phyloP scores from a whole-genome alignment of 345 rosid species.

The Camelina hispida region DNA sequence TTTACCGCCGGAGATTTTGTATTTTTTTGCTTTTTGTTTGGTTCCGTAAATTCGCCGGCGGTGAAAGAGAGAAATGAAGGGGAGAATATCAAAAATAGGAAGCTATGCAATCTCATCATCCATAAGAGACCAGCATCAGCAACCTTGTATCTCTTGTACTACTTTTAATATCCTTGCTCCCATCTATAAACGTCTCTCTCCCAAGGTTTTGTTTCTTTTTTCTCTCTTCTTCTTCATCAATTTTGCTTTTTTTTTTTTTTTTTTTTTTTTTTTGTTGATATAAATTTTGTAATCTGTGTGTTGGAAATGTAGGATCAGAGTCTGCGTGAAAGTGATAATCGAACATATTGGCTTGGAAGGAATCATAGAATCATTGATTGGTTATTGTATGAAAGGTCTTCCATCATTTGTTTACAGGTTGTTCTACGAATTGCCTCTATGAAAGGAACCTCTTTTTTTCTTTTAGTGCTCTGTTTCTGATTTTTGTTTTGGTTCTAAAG shows the following conservation, averaged over 20 bases:
- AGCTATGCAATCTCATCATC: conserved; percentile 90
- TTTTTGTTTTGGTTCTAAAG: conserved; percentile 44
- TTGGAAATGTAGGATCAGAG: conserved; percentile 57
- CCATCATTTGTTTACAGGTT: conserved; percentile 94
- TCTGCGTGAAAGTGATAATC: conserved; percentile 78
- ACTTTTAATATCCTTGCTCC: conserved; percentile 93
- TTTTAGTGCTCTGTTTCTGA: not conserved
- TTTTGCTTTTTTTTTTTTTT: not conserved
- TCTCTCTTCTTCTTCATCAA: not conserved
- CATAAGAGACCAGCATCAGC: conserved; percentile 64
- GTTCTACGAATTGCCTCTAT: conserved; percentile 6
- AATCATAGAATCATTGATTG: conserved; percentile 84
- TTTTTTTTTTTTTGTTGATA: not conserved
- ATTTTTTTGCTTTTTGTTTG: not conserved
- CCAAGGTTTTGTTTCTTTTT: conserved; percentile 41
- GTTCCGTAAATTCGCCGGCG: conserved; percentile 13
- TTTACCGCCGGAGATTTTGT: conserved; percentile 39
- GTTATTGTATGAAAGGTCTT: conserved; percentile 76
- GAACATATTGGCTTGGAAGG: conserved; percentile 72
- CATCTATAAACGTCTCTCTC: conserved; percentile 80
- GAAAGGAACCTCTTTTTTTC: not conserved
- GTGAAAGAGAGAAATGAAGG: conserved; percentile 48
- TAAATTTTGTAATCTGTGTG: not conserved
- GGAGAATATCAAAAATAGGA: conserved; percentile 76
- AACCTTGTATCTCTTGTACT: conserved; percentile 82